Evolutionary conservation across 1,139 yeast genomes (phyloP), one percentile per base, ranked within the genome.

Genomic region (Candida sp.): DNA sequence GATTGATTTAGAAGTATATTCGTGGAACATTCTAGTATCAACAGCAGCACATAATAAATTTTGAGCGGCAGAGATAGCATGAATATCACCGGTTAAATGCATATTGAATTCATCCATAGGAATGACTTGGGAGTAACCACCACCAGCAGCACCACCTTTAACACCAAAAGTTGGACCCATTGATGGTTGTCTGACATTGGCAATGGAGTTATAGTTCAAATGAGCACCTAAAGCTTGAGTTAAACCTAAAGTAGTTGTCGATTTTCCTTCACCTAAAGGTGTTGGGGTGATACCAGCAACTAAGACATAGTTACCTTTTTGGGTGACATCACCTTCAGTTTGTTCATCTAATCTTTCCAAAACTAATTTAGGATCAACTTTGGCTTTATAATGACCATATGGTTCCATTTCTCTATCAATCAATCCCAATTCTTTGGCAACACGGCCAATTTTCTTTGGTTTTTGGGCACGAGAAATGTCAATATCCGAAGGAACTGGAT

Each of bases 91-190:
- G 41, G 93, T 86, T 51, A 86, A 73, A 63, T 86, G 93, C 84
- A 86, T 79, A 66, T 86, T 86, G 68, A 86, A 86, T 61, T 86
- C 93, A 61, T 86, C 95, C 93, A 86, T 86, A 42, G 95, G 95
- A 58, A 86, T 85, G 22, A 85, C 93, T 63, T 86, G 93, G 6
- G 95, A 77, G 58, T 84, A 85, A 43, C 93, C 93, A 60, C 93
- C 95, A 54, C 95, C 95, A 9, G 95, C 93, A 49, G 95, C 95
- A 63, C 93, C 93, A 60, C 95, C 95, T 64, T 86, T 86, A 45
- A 85, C 87, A 63, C 95, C 95, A 57, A 86, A 85, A 7, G 93
- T 86, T 43, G 95, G 95, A 21, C 95, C 95, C 91, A 85, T 84
- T 11, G 90, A 83, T 11, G 95, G 93, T 60, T 86, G 95, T 65